Evolutionary conservation across 495 filamentous ascomycete species (phyloP).

Genomic region (Aspergillus nanangensis): DNA sequence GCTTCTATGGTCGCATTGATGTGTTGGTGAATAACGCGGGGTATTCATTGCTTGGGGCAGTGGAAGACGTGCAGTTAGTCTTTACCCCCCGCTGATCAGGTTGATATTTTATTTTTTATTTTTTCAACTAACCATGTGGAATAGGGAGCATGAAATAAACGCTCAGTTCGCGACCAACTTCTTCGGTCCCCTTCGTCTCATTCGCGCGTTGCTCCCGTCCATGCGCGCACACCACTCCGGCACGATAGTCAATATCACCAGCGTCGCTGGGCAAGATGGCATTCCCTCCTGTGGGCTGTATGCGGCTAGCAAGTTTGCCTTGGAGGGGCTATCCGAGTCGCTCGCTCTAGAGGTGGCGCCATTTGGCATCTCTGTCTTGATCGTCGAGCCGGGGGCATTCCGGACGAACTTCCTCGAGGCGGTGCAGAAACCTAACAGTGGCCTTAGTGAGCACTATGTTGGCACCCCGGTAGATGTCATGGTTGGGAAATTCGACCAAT

Average conservation of each 20-base stretch:
- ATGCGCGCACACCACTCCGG: constrained; percentile 35
- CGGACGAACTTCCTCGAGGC: constrained; percentile 20
- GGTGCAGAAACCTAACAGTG: constrained; percentile 2
- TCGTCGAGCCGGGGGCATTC: constrained; percentile 36
- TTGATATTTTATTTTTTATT: too few species aligned
- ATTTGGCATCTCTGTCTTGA: constrained; percentile 25
- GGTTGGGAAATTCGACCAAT: constrained; percentile 5
- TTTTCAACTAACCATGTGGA: background rate
- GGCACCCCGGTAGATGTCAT: constrained; percentile 5
- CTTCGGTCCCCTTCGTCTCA: constrained; percentile 39
- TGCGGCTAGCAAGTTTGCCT: constrained; percentile 21
- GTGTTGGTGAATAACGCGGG: constrained; percentile 30
- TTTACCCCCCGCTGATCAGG: too few species aligned
- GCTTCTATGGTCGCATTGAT: constrained; percentile 17
- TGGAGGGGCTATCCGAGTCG: constrained; percentile 22
- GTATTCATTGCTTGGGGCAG: constrained; percentile 19
- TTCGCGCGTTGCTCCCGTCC: constrained; percentile 33
- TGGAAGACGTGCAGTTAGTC: constrained; percentile 23
- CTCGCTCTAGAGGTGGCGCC: constrained; percentile 20
- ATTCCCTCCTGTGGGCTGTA: constrained; percentile 17
- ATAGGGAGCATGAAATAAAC: constrained; percentile 31
- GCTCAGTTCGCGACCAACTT: constrained; percentile 47
- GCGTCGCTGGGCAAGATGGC: constrained; percentile 12
- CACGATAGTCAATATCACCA: constrained; percentile 43
- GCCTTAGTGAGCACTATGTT: constrained; percentile 6